Base-by-base conservation (phyloP, 164 flowering plant species). In the Liriodendron chinense region DNA sequence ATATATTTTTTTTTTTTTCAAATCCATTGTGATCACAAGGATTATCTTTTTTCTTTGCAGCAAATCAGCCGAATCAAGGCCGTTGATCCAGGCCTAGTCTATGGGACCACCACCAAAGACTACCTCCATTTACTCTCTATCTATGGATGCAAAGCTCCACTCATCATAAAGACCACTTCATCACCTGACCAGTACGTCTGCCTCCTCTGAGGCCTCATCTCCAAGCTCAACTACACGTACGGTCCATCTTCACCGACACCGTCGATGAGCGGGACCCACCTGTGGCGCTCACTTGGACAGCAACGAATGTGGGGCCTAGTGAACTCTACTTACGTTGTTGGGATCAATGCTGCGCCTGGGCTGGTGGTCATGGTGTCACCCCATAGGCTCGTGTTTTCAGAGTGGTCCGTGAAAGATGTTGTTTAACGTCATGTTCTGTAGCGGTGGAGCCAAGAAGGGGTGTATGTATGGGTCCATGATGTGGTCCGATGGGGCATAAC, bases 191-290 rank as follows among this genome's bases (percentile, higher is more conserved):
- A 7, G n/a, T n/a, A n/a, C n/a, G n/a, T 82, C 24, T 0, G 78
- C 43, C 49, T 77, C 87, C 23, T 59, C 47, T 0, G 88, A 86
- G 7, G 81, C 2, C 87, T 90, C 63, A 89, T 91, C 59, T 87
- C 94, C 65, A 82, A 78, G 64, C 71, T 90, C 71, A 93, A 93
- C 77, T 91, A 93, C 70, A 96, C 98, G n/a, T n/a, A n/a, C n/a
- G n/a, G 5, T 87, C 96, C 22, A 93, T 93, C 75, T 91, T 96
- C 26, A 85, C 91, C 1, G 65, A 78, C 57, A 79, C 75, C n/a
- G 86, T 93, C 6, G 76, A 74, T 14, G 16, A 77, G 47, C 61
- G 70, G 21, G 72, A 67, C 18, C 70, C 75, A 18, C 75, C 61
- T 2, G 68, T 70, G 25, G 79, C 74, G 0, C 65, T 90, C 59